Evolutionary conservation across 2,329 filamentous ascomycete species (phyloP).

Genomic region (Hypoxylon sp.): DNA sequence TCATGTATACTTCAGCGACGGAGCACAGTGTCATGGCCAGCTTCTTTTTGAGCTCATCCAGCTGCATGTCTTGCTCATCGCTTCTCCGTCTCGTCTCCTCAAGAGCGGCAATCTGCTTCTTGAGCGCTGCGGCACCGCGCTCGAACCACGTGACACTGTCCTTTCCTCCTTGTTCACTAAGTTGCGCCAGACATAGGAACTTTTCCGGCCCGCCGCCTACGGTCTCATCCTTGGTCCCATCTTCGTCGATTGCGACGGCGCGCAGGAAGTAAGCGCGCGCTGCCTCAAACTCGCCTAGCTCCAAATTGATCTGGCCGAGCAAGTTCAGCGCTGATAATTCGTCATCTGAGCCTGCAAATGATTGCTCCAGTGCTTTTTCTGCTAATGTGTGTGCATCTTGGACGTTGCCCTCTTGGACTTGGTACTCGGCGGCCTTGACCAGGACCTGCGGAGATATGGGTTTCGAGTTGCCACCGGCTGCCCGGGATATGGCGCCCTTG

Average conservation of each 20-base stretch:
- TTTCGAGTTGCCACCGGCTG: slow-evolving; percentile 45
- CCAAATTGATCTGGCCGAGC: slow-evolving; percentile 85
- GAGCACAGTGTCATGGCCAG: slow-evolving; percentile 93
- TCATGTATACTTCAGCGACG: slow-evolving; percentile 98
- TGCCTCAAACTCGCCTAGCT: slow-evolving; percentile 83
- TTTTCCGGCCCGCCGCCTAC: slow-evolving; percentile 90
- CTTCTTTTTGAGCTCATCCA: slow-evolving; percentile 82
- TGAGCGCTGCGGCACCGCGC: slow-evolving; percentile 79
- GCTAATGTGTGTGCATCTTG: slow-evolving; percentile 52
- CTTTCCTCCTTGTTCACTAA: slow-evolving; percentile 79
- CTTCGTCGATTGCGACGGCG: slow-evolving; percentile 82
- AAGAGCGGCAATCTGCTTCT: slow-evolving; percentile 77
- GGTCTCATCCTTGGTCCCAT: slow-evolving; percentile 78
- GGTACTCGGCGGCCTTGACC: slow-evolving; percentile 54
- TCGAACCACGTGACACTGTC: slow-evolving; percentile 79
- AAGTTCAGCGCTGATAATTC: slow-evolving; percentile 79
- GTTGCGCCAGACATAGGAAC: slow-evolving; percentile 93
- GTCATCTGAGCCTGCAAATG: slow-evolving; percentile 58
- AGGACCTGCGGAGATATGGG: slow-evolving; percentile 53
- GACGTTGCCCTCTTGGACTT: slow-evolving; percentile 53
- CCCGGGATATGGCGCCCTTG: slow-evolving; percentile 49
- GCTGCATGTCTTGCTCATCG: slow-evolving; percentile 56
- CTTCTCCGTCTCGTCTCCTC: slow-evolving; percentile 60
- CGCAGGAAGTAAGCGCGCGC: slow-evolving; percentile 80
- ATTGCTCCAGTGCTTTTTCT: slow-evolving; percentile 52